phyloP scores from a whole-genome alignment of 1,284 basidiomycete species.

The Gomphus bonarii region DNA sequence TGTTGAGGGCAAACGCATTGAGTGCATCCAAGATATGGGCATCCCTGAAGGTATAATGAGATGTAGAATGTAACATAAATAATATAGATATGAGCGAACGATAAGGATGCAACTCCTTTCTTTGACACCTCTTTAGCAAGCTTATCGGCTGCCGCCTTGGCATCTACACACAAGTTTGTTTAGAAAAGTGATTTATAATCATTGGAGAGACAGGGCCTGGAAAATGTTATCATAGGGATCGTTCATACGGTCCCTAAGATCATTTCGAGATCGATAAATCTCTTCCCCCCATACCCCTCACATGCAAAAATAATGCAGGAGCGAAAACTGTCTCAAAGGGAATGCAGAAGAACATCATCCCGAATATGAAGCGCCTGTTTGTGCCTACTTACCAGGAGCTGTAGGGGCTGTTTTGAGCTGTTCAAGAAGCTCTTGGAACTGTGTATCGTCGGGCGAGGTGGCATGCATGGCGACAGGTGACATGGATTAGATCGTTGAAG shows the following conservation, averaged over 20 bases:
- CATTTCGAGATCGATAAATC: neutral
- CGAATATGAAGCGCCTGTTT: neutral
- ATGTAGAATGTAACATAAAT: slow-evolving; percentile 12
- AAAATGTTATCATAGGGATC: neutral
- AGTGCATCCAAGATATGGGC: slow-evolving; percentile 54
- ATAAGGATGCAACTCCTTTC: slow-evolving; percentile 48
- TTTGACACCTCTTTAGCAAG: slow-evolving; percentile 62
- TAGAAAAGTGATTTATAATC: slow-evolving; percentile 1
- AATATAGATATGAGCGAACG: slow-evolving; percentile 32
- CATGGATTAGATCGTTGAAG: slow-evolving; percentile 25
- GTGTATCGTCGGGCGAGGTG: slow-evolving; percentile 26
- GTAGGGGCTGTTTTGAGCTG: slow-evolving; percentile 61
- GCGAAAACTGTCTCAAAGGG: neutral
- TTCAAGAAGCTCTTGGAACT: slow-evolving; percentile 47
- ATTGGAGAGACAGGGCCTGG: neutral
- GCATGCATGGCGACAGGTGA: slow-evolving; percentile 44
- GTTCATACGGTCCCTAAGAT: neutral
- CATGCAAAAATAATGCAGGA: neutral
- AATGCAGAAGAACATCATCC: neutral
- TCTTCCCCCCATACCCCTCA: neutral
- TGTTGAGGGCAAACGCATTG: slow-evolving; percentile 70
- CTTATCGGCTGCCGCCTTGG: slow-evolving; percentile 69
- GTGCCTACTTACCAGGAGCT: slow-evolving; percentile 44
- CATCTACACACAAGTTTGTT: slow-evolving; percentile 36
- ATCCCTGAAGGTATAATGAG: slow-evolving; percentile 34